Evolutionary conservation across 768 basidiomycete species (phyloP).

Genomic region (Glaciozyma martinii): DNA sequence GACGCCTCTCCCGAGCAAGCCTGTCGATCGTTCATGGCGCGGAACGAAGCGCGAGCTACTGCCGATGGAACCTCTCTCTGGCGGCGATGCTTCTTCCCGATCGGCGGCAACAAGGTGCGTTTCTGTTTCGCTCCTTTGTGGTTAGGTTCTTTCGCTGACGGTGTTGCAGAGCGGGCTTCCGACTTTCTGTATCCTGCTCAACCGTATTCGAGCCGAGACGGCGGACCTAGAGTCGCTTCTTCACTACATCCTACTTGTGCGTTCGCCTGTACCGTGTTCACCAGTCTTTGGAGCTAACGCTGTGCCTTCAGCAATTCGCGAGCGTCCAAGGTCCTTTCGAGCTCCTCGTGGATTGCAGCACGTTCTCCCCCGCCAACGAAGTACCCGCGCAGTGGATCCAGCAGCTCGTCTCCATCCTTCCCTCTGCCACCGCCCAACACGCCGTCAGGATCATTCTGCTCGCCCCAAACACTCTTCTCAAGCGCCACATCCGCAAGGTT

Average conservation of each 20-base stretch:
- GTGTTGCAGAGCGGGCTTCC: slow-evolving; percentile 18
- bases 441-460: slow-evolving; percentile 58
- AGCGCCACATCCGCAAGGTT: slow-evolving; percentile 64
- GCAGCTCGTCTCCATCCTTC: slow-evolving; percentile 64
- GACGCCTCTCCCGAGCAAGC: neutral
- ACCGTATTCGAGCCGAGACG: slow-evolving; percentile 66
- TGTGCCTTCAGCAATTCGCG: neutral
- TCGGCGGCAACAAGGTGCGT: slow-evolving; percentile 61
- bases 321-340: slow-evolving; percentile 45
- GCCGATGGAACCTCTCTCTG: neutral
- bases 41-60: neutral
- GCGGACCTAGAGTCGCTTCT: slow-evolving; percentile 69
- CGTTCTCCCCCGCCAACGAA: slow-evolving; percentile 64
- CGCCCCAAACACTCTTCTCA: slow-evolving; percentile 61
- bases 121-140: slow-evolving; percentile 74
- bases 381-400: slow-evolving; percentile 74
- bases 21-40: neutral
- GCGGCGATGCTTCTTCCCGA: neutral
- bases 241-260: slow-evolving; percentile 66
- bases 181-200: slow-evolving; percentile 55
- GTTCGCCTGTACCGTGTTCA: slow-evolving; percentile 5
- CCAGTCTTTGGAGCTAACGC: neutral
- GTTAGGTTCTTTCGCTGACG: slow-evolving; percentile 29
- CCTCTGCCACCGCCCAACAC: slow-evolving; percentile 57
- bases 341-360: slow-evolving; percentile 71